Conservation (phyloP, 176 grass and related monocot species). For the Carex cristatella region DNA sequence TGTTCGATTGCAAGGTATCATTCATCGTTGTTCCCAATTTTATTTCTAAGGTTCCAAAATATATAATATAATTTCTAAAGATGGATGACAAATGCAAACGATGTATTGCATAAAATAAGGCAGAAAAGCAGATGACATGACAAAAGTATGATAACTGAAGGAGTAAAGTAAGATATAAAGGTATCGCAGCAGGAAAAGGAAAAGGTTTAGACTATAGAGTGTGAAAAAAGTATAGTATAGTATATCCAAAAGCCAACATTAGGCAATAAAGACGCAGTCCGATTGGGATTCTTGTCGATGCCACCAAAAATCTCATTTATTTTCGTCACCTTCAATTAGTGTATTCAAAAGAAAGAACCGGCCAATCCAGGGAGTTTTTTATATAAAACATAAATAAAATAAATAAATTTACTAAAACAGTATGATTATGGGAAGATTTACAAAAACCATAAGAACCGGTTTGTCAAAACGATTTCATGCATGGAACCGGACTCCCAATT, state of each 20-base stretch:
- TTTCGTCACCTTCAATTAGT: too few species aligned
- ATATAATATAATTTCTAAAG: neutral
- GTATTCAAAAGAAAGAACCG: too few species aligned
- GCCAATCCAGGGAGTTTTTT: too few species aligned
- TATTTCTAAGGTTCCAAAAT: neutral
- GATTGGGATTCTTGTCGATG: neutral
- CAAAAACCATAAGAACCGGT: too few species aligned
- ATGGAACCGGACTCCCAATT: too few species aligned
- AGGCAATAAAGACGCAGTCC: neutral
- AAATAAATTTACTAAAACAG: too few species aligned
- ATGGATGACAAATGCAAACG: neutral
- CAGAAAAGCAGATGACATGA: neutral
- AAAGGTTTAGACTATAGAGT: neutral
- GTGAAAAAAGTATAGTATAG: slow-evolving; percentile 19
- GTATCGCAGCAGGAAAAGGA: neutral
- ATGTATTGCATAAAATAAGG: neutral
- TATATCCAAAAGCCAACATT: neutral
- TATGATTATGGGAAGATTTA: too few species aligned
- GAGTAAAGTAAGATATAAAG: slow-evolving; percentile 9
- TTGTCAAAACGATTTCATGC: too few species aligned
- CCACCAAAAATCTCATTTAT: neutral
- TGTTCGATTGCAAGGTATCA: neutral
- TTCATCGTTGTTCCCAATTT: neutral
- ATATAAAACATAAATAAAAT: too few species aligned
- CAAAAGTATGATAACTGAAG: neutral